Evolutionary conservation across 257 asterid species (phyloP).

Genomic region (Cinchona pubescens): DNA sequence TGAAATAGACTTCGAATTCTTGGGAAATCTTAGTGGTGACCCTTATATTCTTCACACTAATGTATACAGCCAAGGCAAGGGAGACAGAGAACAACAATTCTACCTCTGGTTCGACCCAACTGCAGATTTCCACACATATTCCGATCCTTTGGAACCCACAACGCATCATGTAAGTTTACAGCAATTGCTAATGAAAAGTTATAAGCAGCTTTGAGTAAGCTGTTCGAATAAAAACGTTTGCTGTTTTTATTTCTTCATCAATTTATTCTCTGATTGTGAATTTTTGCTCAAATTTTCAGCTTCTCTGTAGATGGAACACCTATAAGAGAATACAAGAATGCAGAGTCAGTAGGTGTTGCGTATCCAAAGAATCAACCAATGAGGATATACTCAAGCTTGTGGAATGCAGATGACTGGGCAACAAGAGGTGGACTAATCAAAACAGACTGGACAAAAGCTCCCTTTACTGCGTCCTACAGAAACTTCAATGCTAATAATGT

Average conservation of each 20-base stretch:
- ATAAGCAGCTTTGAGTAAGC: no score
- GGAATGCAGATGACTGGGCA: constrained; percentile 21
- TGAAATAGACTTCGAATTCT: constrained; percentile 15
- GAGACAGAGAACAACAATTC: constrained; percentile 5
- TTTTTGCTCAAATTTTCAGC: no score
- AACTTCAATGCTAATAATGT: not conserved
- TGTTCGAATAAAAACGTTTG: no score
- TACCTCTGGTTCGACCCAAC: constrained; percentile 10
- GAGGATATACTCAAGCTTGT: constrained; percentile 21
- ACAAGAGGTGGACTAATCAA: constrained; percentile 2
- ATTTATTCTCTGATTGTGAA: no score
- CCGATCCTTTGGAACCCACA: constrained; percentile 9
- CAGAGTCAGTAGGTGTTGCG: constrained; percentile 5
- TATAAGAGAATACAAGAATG: not conserved
- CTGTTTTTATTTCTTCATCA: not conserved
- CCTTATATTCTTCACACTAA: constrained; percentile 13
- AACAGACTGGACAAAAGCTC: constrained; percentile 13
- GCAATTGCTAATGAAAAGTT: no score
- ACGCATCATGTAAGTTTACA: constrained; percentile 4
- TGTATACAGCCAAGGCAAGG: constrained; percentile 13
- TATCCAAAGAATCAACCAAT: constrained; percentile 12
- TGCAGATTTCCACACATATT: constrained; percentile 7
- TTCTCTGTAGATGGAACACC: constrained; percentile 2
- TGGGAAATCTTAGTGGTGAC: constrained; percentile 13
- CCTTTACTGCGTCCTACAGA: constrained; percentile 8